These are phyloP conservation scores for Persicaria maculosa DNA, from an alignment of 148 eudicot genomes.

Conservation along the genomic window DNA sequence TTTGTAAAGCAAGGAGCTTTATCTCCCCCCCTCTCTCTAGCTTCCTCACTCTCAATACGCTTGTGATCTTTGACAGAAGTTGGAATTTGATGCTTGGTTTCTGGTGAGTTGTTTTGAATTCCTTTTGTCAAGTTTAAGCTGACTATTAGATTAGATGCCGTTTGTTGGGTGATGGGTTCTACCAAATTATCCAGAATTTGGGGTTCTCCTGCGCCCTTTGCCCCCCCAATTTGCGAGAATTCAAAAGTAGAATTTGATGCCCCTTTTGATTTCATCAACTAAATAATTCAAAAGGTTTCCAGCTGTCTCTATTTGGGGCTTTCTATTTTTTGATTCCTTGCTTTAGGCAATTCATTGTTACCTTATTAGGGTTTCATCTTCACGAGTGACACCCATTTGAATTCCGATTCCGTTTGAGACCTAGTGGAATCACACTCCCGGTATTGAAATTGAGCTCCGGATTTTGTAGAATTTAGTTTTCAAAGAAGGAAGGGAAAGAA, in stretches of 20 bases:
- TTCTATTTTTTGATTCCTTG: background rate
- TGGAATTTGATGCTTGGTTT: constrained; percentile 32
- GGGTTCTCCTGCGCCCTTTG: constrained; percentile 16
- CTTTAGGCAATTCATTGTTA: background rate
- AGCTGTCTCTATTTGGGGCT: background rate
- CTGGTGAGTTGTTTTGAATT: constrained; percentile 24
- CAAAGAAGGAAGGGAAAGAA: constrained; percentile 14
- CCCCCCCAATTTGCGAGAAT: background rate
- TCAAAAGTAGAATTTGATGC: constrained; percentile 36
- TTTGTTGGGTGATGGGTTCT: constrained; percentile 14
- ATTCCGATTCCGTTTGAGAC: background rate
- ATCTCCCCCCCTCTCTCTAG: background rate
- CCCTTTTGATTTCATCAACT: constrained; percentile 8
- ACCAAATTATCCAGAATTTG: constrained; percentile 21
- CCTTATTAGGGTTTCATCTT: background rate
- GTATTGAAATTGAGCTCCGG: constrained; percentile 11
- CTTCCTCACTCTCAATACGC: background rate
- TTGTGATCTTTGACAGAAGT: background rate
- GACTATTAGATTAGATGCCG: constrained; percentile 28
- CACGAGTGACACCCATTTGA: background rate
- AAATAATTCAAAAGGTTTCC: background rate
- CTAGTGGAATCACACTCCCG: background rate
- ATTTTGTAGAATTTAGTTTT: constrained; percentile 18
- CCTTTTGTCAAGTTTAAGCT: constrained; percentile 24
- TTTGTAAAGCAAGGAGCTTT: no score